Conservation (phyloP, 345 rosid species). For the Sisymbrium altissimum region DNA sequence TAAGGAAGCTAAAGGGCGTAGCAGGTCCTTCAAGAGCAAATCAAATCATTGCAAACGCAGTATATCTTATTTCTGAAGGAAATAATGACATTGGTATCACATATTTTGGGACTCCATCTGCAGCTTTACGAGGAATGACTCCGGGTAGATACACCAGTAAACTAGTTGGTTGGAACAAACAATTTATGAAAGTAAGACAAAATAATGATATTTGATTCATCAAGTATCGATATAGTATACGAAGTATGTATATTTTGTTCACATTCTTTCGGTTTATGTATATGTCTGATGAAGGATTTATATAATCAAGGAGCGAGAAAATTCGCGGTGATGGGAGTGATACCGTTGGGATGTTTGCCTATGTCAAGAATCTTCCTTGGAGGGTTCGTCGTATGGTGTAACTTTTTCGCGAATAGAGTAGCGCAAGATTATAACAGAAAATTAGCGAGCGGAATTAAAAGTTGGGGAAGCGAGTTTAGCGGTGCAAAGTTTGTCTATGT, state of each 20-base stretch:
- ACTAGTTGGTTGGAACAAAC: conserved; percentile 30
- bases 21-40: conserved; percentile 39
- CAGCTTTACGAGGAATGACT: conserved; percentile 26
- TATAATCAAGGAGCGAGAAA: conserved; percentile 31
- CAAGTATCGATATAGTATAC: background rate
- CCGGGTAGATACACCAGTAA: conserved; percentile 41
- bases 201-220: background rate
- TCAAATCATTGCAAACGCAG: conserved; percentile 32
- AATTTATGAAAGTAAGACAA: conserved; percentile 41
- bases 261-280: conserved; percentile 7
- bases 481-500: conserved; percentile 42
- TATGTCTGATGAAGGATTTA: conserved; percentile 12
- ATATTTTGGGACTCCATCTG: conserved; percentile 34
- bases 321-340: conserved; percentile 34
- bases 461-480: conserved; percentile 1
- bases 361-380: conserved; percentile 14
- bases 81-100: conserved; percentile 60
- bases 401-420: background rate
- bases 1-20: conserved; percentile 24
- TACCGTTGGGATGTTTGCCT: conserved; percentile 37
- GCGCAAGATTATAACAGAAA: conserved; percentile 25
- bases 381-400: conserved; percentile 17
- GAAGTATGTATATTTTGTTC: background rate
- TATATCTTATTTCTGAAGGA: conserved; percentile 43
- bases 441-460: background rate